Base-by-base conservation (phyloP, 768 basidiomycete species). In the Suillus alpinus region DNA sequence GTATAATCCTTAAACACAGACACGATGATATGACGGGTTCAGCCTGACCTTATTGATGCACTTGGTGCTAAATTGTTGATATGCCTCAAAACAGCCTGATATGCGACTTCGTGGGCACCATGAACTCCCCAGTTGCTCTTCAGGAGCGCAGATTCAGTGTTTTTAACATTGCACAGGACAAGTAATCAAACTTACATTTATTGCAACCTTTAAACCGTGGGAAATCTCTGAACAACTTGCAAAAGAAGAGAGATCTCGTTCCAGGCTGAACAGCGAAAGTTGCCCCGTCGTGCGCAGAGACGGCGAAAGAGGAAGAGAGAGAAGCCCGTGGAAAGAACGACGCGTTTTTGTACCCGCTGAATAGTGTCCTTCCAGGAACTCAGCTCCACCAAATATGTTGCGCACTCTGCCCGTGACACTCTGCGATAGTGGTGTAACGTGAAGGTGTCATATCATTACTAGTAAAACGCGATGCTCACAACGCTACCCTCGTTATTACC, bases 401-500 rank as follows among this genome's bases (percentile, higher is more conserved):
- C 91, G 82, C 43, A 98, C 75, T 56, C 90, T 86, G 7, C 85
- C 94, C 6, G 89, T 92, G 43, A 89, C 83, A 58, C 88, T 90
- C 94, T 89, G 62, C 10, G 39, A 32, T 37, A 18, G 39, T 56
- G 8, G 34, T 36, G 47, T 2, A 23, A 20, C 23, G 29, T 40
- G 56, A 16, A 32, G 6, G 20, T 26, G 32, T 52, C 32, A 40
- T 40, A 31, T 40, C 9, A n/a, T 14, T 12, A n/a, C 23, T 16
- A 18, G n/a, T 29, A 29, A 52, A 57, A 58, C 50, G 34, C 26
- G 0, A 57, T 6, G 83, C 92, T 70, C 69, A 94, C 95, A n/a
- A 94, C 94, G 59, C 78, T 94, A 12, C 92, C 96, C 73, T 98
- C 97, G 55, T 88, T 89, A 62, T 96, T 94, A 4, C 97, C 96